phyloP scores from a whole-genome alignment of 495 filamentous ascomycete species.

The Tuber magnatum region DNA sequence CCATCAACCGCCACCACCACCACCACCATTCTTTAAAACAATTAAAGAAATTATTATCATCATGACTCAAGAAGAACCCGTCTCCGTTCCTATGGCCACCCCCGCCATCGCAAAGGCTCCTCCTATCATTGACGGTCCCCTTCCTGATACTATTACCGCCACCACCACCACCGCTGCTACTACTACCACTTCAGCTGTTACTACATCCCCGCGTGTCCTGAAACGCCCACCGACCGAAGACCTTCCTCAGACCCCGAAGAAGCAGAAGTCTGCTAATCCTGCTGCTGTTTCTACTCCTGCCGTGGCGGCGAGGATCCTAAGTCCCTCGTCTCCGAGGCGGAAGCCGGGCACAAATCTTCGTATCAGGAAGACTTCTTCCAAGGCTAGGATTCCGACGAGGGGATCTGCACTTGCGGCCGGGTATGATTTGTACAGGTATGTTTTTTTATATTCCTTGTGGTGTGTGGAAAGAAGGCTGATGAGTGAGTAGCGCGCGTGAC shows the following conservation, averaged over 20 bases:
- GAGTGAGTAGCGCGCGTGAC: conserved; percentile 52
- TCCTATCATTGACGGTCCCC: background rate
- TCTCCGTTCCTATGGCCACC: background rate
- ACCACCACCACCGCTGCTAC: conserved; percentile 9
- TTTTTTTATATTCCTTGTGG: background rate
- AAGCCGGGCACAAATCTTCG: conserved; percentile 48
- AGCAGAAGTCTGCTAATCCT: conserved; percentile 14
- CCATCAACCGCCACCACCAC: background rate
- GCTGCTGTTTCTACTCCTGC: background rate
- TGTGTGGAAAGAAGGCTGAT: conserved; percentile 1
- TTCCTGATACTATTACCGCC: background rate
- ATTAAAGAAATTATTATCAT: background rate
- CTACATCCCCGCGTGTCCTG: conserved; percentile 13
- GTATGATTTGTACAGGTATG: conserved; percentile 69
- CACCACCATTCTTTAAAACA: background rate
- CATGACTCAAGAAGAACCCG: background rate
- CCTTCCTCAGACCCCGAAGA: conserved; percentile 18
- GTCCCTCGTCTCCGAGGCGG: conserved; percentile 6
- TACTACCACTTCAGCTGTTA: conserved; percentile 16
- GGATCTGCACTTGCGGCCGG: conserved; percentile 85
- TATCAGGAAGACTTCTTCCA: conserved; percentile 74
- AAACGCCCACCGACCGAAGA: conserved; percentile 33
- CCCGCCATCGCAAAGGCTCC: background rate
- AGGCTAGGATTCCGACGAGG: conserved; percentile 70
- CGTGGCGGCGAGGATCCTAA: conserved; percentile 8